Evolutionary conservation across 2,329 filamentous ascomycete genomes (phyloP), one percentile per base, ranked within the genome.

Genomic region (Simplicillium aogashimaense): DNA sequence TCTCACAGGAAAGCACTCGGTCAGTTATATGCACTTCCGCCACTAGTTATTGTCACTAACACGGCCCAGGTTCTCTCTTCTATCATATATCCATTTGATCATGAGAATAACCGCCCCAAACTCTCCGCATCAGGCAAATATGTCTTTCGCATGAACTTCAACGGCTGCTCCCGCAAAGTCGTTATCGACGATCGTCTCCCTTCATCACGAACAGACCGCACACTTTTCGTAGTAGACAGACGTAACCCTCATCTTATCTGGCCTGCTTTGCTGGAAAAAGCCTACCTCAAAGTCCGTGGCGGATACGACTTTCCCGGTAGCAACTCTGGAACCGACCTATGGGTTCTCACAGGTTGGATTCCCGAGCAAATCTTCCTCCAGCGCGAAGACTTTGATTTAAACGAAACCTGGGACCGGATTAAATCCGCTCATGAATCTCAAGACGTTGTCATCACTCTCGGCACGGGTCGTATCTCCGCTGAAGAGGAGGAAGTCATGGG

Each of bases 221-320:
- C 83, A 6, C 74, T 98, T 3, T 88, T 94, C 58, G 89, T 97
- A 9, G 75, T 94, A 35, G 90, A 97, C 52, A 76, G 87, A 29
- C 81, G 81, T 33, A 88, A 95, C 47, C 83, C 85, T 4, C 70
- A 66, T n/a, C 68, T 94, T 12, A 64, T 97, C 12, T 97, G 90
- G 88, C 92, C 92, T 6, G 88, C 90, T 2, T 69, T 98, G 4
- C 67, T 97, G 13, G 92, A 98, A 57, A 98, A 98, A 56, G 92
- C 92, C 0, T 98, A 98, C 51, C 68, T 98, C 2, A 98, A 97
- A 65, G 78, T 97, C 10, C 78, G 90, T 41, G 92, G 92, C 20
- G 92, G 92, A 29, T 98, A 98, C 57, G 89, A 98, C 54, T 98
- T 98, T 49, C 90, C 92, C 0, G 92, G 92, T 7, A 97, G 92